Conservation (phyloP, 2,329 filamentous ascomycete species). For the Aspergillus pseudoviridinutans region DNA sequence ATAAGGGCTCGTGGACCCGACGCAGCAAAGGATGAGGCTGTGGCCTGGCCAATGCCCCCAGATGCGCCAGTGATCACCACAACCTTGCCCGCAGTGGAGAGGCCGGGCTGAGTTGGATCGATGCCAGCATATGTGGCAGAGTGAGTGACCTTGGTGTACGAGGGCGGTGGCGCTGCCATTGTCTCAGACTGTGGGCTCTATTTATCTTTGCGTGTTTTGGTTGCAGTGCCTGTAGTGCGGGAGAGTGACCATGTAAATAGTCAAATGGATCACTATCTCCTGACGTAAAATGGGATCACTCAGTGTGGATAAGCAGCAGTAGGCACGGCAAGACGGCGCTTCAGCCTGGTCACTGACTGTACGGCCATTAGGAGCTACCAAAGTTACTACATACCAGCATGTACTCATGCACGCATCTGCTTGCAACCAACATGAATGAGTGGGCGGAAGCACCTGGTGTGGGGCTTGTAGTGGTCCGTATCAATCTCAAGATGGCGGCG, state of each 20-base stretch:
- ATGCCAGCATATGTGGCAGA: constrained; percentile 10
- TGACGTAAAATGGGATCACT: neutral
- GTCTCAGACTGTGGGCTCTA: neutral
- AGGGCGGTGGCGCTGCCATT: neutral
- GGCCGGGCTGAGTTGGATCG: constrained; percentile 9
- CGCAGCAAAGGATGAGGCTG: constrained; percentile 11
- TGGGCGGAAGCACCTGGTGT: neutral
- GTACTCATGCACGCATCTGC: too few species aligned
- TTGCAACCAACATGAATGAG: neutral
- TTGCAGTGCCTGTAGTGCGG: neutral
- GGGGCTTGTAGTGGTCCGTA: neutral
- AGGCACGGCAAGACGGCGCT: neutral
- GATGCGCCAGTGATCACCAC: constrained; percentile 13
- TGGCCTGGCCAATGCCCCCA: constrained; percentile 12
- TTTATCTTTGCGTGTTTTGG: neutral
- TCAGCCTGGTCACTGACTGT: neutral
- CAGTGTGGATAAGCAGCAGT: neutral
- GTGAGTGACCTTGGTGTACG: constrained; percentile 2
- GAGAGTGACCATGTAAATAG: neutral
- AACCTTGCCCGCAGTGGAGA: constrained; percentile 9
- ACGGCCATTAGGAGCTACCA: neutral
- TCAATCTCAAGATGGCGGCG: too few species aligned
- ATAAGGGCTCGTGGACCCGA: constrained; percentile 9
- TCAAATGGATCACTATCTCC: neutral
- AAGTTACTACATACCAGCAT: neutral